These are phyloP conservation scores for Aspergillus pseudoviridinutans DNA, from an alignment of 2,329 filamentous ascomycete species.

Conservation along the genomic window DNA sequence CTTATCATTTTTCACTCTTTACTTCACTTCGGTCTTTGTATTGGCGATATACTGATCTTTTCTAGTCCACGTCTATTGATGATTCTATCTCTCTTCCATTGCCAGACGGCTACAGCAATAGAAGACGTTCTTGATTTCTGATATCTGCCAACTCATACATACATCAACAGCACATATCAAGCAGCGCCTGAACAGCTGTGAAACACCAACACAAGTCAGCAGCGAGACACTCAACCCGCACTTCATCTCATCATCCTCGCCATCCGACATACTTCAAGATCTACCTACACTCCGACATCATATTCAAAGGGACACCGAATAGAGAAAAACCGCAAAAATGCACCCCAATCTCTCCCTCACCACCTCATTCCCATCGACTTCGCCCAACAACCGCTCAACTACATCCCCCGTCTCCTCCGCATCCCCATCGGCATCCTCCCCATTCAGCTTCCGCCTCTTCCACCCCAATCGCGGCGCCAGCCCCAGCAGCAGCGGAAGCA, in stretches of 20 bases:
- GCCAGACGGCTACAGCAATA: not conserved
- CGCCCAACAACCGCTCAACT: conserved; percentile 19
- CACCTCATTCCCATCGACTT: conserved; percentile 24
- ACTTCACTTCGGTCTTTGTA: not conserved
- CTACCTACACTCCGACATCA: conserved; percentile 2
- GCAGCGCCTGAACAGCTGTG: not conserved
- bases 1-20: not conserved
- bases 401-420: conserved; percentile 24
- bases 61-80: not conserved
- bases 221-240: not conserved
- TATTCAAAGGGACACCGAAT: conserved; percentile 1
- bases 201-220: not conserved
- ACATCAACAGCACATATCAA: not conserved
- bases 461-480: conserved; percentile 18
- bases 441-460: conserved; percentile 14
- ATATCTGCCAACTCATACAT: not conserved
- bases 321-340: conserved; percentile 15
- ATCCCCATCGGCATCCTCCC: conserved; percentile 19
- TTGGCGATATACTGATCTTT: not conserved
- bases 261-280: not conserved
- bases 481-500: conserved; percentile 9
- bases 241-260: not conserved
- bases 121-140: not conserved
- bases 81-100: not conserved
- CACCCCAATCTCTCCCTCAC: conserved; percentile 25